Conservation (phyloP, 1,284 basidiomycete species). For the Phellinidium pouzarii region DNA sequence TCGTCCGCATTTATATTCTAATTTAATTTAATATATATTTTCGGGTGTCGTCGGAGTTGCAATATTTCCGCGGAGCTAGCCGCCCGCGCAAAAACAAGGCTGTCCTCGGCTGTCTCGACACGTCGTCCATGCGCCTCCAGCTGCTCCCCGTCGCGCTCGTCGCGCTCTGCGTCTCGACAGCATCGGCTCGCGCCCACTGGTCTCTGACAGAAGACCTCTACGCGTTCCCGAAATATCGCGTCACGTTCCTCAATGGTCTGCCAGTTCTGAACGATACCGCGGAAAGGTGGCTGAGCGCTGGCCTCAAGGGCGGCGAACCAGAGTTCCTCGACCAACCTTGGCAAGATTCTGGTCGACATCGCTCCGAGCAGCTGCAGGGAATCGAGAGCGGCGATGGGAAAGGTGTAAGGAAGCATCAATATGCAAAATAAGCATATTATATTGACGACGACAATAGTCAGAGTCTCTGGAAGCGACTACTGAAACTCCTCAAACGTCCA, state of each 20-base stretch:
- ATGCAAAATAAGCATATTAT: background rate
- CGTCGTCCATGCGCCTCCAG: constrained; percentile 12
- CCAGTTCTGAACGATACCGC: constrained; percentile 75
- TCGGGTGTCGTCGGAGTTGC: background rate
- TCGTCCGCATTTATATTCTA: too few relatives aligned
- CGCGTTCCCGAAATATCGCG: constrained; percentile 79
- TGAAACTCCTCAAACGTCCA: background rate
- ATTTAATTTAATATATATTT: constrained; percentile 1
- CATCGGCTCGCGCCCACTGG: constrained; percentile 46
- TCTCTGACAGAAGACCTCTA: constrained; percentile 74
- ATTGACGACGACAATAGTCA: constrained; percentile 8
- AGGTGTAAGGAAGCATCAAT: constrained; percentile 1
- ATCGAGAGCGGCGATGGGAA: constrained; percentile 45
- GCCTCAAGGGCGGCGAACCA: constrained; percentile 61
- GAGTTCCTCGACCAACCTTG: constrained; percentile 71
- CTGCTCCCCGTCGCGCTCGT: constrained; percentile 15
- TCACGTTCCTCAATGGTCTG: constrained; percentile 74
- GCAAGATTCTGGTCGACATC: constrained; percentile 35
- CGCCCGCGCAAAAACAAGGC: background rate
- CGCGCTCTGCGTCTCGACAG: constrained; percentile 20
- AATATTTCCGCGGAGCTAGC: constrained; percentile 8
- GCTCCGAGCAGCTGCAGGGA: constrained; percentile 38
- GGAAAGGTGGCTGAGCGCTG: constrained; percentile 58
- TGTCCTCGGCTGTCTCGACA: background rate
- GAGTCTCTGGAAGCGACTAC: constrained; percentile 1